A percentile compares a stretch with the other conserved stretches of the same genome.
Conservation (phyloP, 139 green algal genomes). For the Diplosphaera chodatii region DNA sequence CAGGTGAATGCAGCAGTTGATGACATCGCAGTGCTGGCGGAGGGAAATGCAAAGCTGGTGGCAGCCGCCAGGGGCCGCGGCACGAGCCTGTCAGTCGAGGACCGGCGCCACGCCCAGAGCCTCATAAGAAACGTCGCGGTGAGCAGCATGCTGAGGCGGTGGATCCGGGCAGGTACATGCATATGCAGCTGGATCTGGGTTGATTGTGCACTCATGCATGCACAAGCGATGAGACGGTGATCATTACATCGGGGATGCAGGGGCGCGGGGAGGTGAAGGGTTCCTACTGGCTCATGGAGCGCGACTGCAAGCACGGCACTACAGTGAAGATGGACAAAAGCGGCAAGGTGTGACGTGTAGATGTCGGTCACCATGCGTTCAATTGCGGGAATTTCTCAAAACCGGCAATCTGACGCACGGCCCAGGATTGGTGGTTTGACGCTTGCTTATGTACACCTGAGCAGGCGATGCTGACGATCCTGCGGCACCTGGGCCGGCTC, state of each 20-base stretch:
- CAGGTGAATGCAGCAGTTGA: slow-evolving; percentile 71
- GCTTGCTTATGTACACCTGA: too few relatives aligned
- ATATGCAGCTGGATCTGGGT: too few relatives aligned
- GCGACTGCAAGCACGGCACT: slow-evolving; percentile 50
- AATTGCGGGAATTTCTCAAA: too few relatives aligned
- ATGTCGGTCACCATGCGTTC: too few relatives aligned
- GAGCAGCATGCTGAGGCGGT: slow-evolving; percentile 2
- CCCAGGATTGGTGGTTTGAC: too few relatives aligned
- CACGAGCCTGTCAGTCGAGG: slow-evolving; percentile 31
- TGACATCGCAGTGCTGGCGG: slow-evolving; percentile 47
- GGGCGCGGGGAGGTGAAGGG: slow-evolving; percentile 49
- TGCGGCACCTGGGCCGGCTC: slow-evolving; percentile 62
- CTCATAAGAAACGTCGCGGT: slow-evolving; percentile 46
- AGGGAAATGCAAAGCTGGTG: slow-evolving; percentile 40
- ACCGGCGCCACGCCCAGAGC: slow-evolving; percentile 54
- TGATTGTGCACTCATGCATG: too few relatives aligned
- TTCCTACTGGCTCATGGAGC: slow-evolving; percentile 54
- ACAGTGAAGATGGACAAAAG: slow-evolving; percentile 61
- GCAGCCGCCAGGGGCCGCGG: slow-evolving; percentile 10
- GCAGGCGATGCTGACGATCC: slow-evolving; percentile 47
- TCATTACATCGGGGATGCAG: too few relatives aligned
- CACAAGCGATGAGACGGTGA: too few relatives aligned
- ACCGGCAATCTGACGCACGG: too few relatives aligned
- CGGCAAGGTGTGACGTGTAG: slow-evolving; percentile 35
- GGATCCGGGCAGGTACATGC: too few relatives aligned